Base-by-base conservation (phyloP, 83 land plant genomes). In the Picea abies region DNA sequence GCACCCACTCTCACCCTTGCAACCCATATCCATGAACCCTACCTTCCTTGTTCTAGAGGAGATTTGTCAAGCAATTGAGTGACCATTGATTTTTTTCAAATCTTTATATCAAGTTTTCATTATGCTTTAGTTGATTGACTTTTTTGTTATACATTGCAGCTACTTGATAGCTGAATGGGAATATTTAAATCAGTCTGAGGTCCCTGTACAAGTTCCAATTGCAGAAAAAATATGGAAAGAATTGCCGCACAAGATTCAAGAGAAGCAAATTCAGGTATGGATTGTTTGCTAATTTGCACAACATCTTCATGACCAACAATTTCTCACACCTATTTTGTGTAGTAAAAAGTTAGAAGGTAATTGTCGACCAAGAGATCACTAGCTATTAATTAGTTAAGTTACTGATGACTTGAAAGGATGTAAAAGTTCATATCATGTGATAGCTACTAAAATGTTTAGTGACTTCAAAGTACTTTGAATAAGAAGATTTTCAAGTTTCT, bases 81-180 rank as follows among this genome's bases (percentile, higher is more conserved):
- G 19, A 41, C 9, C 23, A 10, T 41, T 35, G 6, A 49, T 7
- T 8, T 49, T 49, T 49, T 49, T 6, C 5, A 19, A 70, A 41
- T 72, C 0, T 20, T 20, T 41, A 2, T 9, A 20, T 7, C 3
- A 3, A 72, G 19, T 16, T 20, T 41, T 49, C 76, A 41, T 20
- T 49, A 49, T 9, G 52, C 10, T 49, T 49, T 0, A 49, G 52
- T 9, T 9, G 52, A 49, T 49, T 49, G 22, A 78, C 63, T 22
- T 56, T 67, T 49, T 39, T 32, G 75, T 77, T 81, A 20, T 84
- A 44, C 26, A 16, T 81, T 85, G 76, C 76, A 93, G 96, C 20
- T 93, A 60, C 78, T 26, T 93, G n/a, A 88, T 25, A 78, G 86
- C 85, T 60, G 95, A 93, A 75, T 93, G 90, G 91, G 82, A 80